Conservation (phyloP, 2,329 filamentous ascomycete genomes). For the Leptographium galeiforme region DNA sequence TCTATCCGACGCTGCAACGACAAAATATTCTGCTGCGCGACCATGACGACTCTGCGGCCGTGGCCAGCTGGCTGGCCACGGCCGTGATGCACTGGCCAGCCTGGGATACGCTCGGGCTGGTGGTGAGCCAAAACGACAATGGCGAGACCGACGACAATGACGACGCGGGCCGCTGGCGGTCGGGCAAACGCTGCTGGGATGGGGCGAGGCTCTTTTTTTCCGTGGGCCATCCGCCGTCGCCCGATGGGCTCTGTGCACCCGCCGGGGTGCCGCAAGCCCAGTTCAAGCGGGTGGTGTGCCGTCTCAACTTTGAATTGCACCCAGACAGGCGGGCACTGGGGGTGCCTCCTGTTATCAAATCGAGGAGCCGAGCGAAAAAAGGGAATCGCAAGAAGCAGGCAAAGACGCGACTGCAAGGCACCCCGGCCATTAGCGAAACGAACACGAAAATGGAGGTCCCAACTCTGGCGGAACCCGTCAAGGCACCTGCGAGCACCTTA, state of each 20-base stretch:
- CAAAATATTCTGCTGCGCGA: background rate
- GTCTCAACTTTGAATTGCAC: constrained; percentile 2
- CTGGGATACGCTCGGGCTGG: constrained; percentile 4
- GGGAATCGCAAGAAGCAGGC: no score
- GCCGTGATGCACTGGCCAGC: background rate
- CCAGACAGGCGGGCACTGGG: background rate
- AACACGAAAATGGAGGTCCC: background rate
- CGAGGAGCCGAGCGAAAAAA: background rate
- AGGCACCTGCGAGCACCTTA: background rate
- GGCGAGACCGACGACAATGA: background rate
- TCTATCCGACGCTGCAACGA: constrained; percentile 3
- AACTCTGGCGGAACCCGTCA: background rate
- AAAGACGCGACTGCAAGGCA: background rate
- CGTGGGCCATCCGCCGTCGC: constrained; percentile 4
- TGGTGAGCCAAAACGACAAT: background rate
- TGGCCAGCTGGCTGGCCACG: background rate
- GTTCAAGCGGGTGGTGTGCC: constrained; percentile 7
- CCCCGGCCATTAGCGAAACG: background rate
- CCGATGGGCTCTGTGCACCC: constrained; percentile 7
- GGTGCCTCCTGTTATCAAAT: background rate
- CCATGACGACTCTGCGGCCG: background rate
- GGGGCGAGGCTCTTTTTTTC: constrained; percentile 1
- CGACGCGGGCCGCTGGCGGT: background rate
- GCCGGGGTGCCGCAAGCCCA: constrained; percentile 7
- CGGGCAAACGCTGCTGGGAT: background rate